Conservation (phyloP, 2,329 filamentous ascomycete genomes). For the Dactylellina sp. region DNA sequence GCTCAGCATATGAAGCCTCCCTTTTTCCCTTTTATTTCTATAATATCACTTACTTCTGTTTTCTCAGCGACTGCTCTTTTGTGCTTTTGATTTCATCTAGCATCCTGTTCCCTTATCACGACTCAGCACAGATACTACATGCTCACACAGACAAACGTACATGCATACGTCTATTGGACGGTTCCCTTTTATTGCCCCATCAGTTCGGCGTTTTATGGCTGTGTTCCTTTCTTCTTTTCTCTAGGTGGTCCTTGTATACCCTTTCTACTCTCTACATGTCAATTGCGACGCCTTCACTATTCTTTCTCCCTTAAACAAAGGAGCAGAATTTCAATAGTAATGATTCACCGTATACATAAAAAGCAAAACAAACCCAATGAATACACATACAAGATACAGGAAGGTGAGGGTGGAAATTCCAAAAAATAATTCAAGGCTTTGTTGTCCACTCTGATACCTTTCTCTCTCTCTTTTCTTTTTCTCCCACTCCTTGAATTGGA, state of each 20-base stretch:
- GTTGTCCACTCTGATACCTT: not conserved
- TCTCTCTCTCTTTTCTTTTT: not conserved
- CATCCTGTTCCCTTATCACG: conserved; percentile 31
- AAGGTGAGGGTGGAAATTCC: not conserved
- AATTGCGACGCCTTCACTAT: conserved; percentile 23
- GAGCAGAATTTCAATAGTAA: conserved; percentile 17
- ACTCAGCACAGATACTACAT: conserved; percentile 19
- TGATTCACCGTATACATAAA: conserved; percentile 12
- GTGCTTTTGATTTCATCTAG: conserved; percentile 26
- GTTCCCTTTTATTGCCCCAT: conserved; percentile 21
- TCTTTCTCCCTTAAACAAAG: conserved; percentile 10
- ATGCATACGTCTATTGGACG: conserved; percentile 47
- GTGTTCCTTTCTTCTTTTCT: conserved; percentile 28
- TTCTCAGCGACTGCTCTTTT: conserved; percentile 31
- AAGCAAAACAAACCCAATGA: conserved; percentile 20
- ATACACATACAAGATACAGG: conserved; percentile 3
- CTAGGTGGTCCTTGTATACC: conserved; percentile 29
- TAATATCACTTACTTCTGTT: conserved; percentile 19
- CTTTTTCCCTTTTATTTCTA: not conserved
- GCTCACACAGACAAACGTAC: conserved; percentile 39
- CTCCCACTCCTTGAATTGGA: not conserved
- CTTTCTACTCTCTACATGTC: conserved; percentile 9
- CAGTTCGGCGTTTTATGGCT: conserved; percentile 46
- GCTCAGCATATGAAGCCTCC: conserved; percentile 12
- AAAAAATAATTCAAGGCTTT: conserved; percentile 1